These are phyloP conservation scores for Amniculicola lignicola DNA, from an alignment of 495 filamentous ascomycete genomes.

Conservation along the genomic window DNA sequence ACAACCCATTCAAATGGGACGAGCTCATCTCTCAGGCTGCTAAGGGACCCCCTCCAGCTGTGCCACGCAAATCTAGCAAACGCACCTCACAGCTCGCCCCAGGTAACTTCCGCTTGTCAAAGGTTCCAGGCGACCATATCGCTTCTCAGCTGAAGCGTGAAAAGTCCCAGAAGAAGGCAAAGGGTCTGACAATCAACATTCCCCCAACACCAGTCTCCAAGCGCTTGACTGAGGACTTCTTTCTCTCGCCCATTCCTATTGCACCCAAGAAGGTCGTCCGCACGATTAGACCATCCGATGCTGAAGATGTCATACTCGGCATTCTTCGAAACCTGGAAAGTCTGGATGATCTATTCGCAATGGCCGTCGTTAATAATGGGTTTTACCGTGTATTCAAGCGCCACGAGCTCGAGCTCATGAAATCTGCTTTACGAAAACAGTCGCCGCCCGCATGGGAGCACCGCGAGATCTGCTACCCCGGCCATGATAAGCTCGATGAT, in stretches of 20 bases:
- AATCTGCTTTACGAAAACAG: slow-evolving; percentile 53
- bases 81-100: slow-evolving; percentile 3
- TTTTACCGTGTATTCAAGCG: slow-evolving; percentile 62
- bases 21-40: slow-evolving; percentile 11
- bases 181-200: slow-evolving; percentile 17
- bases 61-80: slow-evolving; percentile 33
- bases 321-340: slow-evolving; percentile 53
- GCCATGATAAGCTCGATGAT: slow-evolving; percentile 47
- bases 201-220: slow-evolving; percentile 15
- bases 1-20: slow-evolving; percentile 32
- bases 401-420: slow-evolving; percentile 57
- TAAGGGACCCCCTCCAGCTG: slow-evolving; percentile 15
- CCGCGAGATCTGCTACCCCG: slow-evolving; percentile 60
- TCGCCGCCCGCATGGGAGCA: slow-evolving; percentile 66
- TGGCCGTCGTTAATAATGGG: slow-evolving; percentile 53
- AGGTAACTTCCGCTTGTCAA: slow-evolving; percentile 12
- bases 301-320: slow-evolving; percentile 50
- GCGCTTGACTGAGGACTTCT: slow-evolving; percentile 18
- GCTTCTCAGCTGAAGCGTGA: slow-evolving; percentile 17
- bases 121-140: slow-evolving; percentile 24
- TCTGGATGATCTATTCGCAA: slow-evolving; percentile 57
- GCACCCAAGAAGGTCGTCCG: slow-evolving; percentile 2
- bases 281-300: slow-evolving; percentile 44
- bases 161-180: slow-evolving; percentile 8
- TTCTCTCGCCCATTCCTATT: slow-evolving; percentile 26